These are phyloP conservation scores for Calonectria montana DNA, from an alignment of 2,329 filamentous ascomycete genomes.

Conservation along the genomic window DNA sequence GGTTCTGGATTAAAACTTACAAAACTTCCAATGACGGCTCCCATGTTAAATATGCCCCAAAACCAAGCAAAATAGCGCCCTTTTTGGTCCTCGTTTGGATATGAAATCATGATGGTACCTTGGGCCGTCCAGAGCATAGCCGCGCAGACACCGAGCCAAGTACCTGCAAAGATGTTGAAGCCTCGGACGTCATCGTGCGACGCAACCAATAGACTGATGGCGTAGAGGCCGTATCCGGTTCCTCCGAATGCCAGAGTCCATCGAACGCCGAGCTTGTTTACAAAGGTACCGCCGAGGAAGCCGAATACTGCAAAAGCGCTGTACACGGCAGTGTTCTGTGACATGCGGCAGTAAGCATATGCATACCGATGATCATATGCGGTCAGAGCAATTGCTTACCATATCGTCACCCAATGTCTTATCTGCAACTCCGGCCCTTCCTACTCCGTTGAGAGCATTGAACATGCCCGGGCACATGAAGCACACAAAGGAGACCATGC, in stretches of 20 bases:
- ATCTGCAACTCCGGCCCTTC: slow-evolving; percentile 67
- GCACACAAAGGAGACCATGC: slow-evolving; percentile 69
- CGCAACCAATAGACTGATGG: slow-evolving; percentile 75
- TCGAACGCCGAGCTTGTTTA: slow-evolving; percentile 57
- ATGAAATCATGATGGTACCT: slow-evolving; percentile 90
- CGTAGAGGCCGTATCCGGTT: slow-evolving; percentile 67
- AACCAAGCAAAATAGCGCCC: slow-evolving; percentile 91
- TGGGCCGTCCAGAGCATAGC: slow-evolving; percentile 86
- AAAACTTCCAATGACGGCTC: slow-evolving; percentile 85
- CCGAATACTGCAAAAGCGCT: slow-evolving; percentile 74
- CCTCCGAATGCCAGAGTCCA: slow-evolving; percentile 50
- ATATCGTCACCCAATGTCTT: slow-evolving; percentile 54
- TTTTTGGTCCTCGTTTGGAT: slow-evolving; percentile 83
- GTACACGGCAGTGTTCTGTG: slow-evolving; percentile 73
- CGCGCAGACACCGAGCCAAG: slow-evolving; percentile 81
- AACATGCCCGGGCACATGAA: slow-evolving; percentile 79
- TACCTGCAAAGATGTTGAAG: slow-evolving; percentile 74
- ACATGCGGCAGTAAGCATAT: neutral
- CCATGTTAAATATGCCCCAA: slow-evolving; percentile 96
- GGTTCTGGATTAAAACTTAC: slow-evolving; percentile 45
- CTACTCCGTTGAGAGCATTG: slow-evolving; percentile 74
- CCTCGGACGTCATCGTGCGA: slow-evolving; percentile 65
- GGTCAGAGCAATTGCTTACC: slow-evolving; percentile 29
- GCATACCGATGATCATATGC: neutral
- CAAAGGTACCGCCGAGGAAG: slow-evolving; percentile 78